Percentiles rank a stretch among this genome's conserved stretches.
Evolutionary conservation across 2,329 filamentous ascomycete species (phyloP).

Genomic region (Ophiognomonia clavigignenti-juglandacearum): DNA sequence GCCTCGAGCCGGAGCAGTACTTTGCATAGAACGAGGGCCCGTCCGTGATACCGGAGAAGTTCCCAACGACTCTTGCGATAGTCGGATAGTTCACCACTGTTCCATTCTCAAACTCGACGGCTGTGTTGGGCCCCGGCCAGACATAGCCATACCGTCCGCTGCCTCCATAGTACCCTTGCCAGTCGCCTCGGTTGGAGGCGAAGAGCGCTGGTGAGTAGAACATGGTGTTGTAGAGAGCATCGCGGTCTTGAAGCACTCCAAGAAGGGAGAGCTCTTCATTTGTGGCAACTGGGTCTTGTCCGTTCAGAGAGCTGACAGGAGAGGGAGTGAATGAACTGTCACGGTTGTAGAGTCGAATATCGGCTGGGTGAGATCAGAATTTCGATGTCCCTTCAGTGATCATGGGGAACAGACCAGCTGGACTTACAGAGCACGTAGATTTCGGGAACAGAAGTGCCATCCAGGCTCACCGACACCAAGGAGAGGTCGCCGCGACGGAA

Average conservation of each 20-base stretch:
- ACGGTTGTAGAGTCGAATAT: conserved; percentile 5
- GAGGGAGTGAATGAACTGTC: conserved; percentile 20
- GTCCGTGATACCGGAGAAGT: conserved; percentile 28
- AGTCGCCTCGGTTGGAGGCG: conserved; percentile 9
- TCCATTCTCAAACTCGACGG: conserved; percentile 34
- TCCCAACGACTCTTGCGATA: conserved; percentile 28
- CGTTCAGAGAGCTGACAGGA: conserved; percentile 25
- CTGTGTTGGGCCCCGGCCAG: conserved; percentile 34
- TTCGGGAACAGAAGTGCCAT: conserved; percentile 1
- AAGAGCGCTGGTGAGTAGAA: conserved; percentile 28
- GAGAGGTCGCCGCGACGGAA: conserved; percentile 3
- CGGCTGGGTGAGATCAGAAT: background rate
- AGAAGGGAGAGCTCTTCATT: conserved; percentile 25
- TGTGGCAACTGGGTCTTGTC: conserved; percentile 23
- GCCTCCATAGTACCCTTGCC: conserved; percentile 31
- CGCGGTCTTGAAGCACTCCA: conserved; percentile 32
- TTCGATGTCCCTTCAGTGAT: background rate
- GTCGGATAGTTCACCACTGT: conserved; percentile 28
- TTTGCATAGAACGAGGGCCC: conserved; percentile 24
- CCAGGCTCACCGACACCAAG: conserved; percentile 8
- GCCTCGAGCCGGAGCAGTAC: conserved; percentile 18
- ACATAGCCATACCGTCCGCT: conserved; percentile 31
- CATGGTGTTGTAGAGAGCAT: conserved; percentile 36
- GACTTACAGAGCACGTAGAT: conserved; percentile 5
- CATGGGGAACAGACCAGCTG: too few species aligned